A percentile compares a stretch with the other conserved stretches of the same genome.
phyloP scores from a whole-genome alignment of 257 asterid genomes.

The Capsicum pubescens region DNA sequence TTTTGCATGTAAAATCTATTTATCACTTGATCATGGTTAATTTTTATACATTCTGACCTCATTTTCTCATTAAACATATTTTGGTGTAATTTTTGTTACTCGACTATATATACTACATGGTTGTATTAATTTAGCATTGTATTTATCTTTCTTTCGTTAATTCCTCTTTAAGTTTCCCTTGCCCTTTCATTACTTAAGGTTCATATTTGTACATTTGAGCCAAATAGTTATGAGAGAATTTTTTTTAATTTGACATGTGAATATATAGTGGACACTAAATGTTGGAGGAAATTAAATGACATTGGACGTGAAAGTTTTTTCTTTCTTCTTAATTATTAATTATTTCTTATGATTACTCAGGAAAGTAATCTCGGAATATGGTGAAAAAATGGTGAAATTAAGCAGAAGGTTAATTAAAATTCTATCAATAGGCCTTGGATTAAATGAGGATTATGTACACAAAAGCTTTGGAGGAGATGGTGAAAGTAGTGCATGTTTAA shows the following conservation, averaged over 20 bases:
- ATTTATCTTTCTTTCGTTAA: neutral
- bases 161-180: neutral
- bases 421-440: constrained; percentile 64
- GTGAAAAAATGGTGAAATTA: constrained; percentile 57
- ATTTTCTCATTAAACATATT: neutral
- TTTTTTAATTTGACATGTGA: too few relatives aligned
- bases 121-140: too few relatives aligned
- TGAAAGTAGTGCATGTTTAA: constrained; percentile 63
- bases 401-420: constrained; percentile 60
- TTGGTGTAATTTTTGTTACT: neutral
- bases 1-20: neutral
- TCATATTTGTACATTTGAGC: too few relatives aligned
- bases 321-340: too few relatives aligned
- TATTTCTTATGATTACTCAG: constrained; percentile 38
- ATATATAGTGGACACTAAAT: too few relatives aligned
- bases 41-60: neutral
- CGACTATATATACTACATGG: neutral
- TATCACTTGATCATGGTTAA: neutral
- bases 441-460: constrained; percentile 56
- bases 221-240: neutral
- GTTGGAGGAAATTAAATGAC: too few relatives aligned
- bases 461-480: constrained; percentile 72
- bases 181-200: neutral
- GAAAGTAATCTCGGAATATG: constrained; percentile 60
- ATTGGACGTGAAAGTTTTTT: too few relatives aligned